Evolutionary conservation across 768 basidiomycete species (phyloP), one percentile per base, ranked within the genome.

Genomic region (Leucocoprinus birnbaumii): DNA sequence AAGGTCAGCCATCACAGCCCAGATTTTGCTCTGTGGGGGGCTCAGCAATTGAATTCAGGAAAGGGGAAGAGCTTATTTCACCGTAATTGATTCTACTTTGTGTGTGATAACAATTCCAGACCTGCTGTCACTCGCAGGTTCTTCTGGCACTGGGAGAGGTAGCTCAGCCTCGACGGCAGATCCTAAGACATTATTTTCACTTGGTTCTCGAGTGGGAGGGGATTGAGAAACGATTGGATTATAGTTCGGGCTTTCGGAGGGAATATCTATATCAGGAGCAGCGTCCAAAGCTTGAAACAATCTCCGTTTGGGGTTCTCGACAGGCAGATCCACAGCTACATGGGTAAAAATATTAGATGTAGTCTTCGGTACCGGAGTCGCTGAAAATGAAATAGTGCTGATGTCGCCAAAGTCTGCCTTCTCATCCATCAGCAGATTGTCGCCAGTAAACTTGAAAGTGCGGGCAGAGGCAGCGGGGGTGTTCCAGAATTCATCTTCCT

Each of bases 21-120:
- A 88, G 59, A 92, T 85, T 63, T 83, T 89, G 24, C 76, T 65
- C 90, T 91, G 59, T 7, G 37, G 49, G 21, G 51, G 25, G 2
- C 16, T 44, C 47, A 56, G 46, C 37, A 18, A n/a, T 45, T 25
- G n/a, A 4, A 3, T 53, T n/a, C 6, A 46, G 44, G 34, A 43
- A 14, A 54, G 34, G 9, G 38, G 38, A 16, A 53, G 47, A 16
- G 10, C 72, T 84, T n/a, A n/a, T n/a, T n/a, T 58, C 69, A 85
- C 89, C 52, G 79, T 74, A 46, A 88, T 85, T 35, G 73, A 74
- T 59, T 91, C 87, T 21, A 87, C 72, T 56, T 88, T 84, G 10
- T 71, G 69, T 40, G 80, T 89, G n/a, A 86, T 66, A 61, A 72
- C 78, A 35, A 84, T 64, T 61, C 75, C 81, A 42, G 65, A 48